Base-by-base conservation (phyloP, 2,329 filamentous ascomycete genomes). In the Fonsecaea erecta region DNA sequence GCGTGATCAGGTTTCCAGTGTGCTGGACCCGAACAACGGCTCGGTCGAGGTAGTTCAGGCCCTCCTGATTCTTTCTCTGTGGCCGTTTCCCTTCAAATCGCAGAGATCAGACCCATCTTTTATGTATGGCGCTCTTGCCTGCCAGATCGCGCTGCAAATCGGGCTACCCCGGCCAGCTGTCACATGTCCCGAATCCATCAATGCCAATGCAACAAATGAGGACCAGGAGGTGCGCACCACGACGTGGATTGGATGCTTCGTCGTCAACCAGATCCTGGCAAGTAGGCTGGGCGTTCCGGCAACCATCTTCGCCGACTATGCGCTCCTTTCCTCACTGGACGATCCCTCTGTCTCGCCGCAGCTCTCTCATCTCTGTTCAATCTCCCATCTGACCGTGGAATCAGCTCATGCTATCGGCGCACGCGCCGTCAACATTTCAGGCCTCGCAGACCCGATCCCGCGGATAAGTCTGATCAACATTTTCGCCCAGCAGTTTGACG, bases 71-170 rank as follows among this genome's bases (percentile, higher is more conserved):
- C 21, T 71, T 26, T 72, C 65, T 46, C 65, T 70, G 65, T 73
- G 71, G 71, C 71, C 71, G 14, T 69, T 71, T 54, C 71, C 71
- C 1, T 71, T 71, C 11, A 65, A 61, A 21, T 69, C 65, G 11
- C 57, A 70, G 3, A 65, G 59, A 1, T 61, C 61, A 1, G 71
- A 73, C 48, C 62, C 59, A 7, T 70, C 70, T 1, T 61, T 65
- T 30, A 61, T 68, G 6, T 60, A 71, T 16, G 55, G 68, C 9
- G 69, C 66, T 14, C 52, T 68, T 2, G 70, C 71, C 1, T 67
- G 67, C n/a, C 68, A 68, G 21, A 67, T 70, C 8, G 60, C 37
- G 68, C 18, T 54, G 71, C 16, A 63, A 65, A 67, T 72, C 7
- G 71, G 71, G 1, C 53, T 73, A 5, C 71, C 72, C 40, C 63